These are phyloP conservation scores for Pseudogymnoascus sp. DNA, from an alignment of 2,329 filamentous ascomycete genomes.

Conservation along the genomic window DNA sequence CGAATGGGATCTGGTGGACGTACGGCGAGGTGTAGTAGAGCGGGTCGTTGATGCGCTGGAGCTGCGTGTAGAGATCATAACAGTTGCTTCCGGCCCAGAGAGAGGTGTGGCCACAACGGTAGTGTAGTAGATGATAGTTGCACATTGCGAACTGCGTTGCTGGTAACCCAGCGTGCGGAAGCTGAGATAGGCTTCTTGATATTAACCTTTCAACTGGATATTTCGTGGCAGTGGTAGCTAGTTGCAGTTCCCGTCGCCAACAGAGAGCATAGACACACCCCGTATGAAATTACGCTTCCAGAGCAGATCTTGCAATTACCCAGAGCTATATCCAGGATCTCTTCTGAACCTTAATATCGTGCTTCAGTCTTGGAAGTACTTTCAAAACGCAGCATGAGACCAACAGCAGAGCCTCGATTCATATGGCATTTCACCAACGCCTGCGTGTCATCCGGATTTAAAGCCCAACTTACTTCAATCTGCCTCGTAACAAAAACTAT, in stretches of 20 bases:
- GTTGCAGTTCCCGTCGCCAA: background rate
- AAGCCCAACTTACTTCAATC: background rate
- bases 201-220: background rate
- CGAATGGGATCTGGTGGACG: background rate
- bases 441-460: background rate
- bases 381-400: background rate
- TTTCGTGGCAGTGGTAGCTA: background rate
- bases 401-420: background rate
- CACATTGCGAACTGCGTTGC: slow-evolving; percentile 20
- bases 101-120: slow-evolving; percentile 22
- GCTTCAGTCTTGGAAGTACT: background rate
- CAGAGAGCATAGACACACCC: background rate
- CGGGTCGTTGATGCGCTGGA: slow-evolving; percentile 26
- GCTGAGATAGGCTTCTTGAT: background rate
- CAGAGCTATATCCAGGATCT: background rate
- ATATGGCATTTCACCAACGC: background rate
- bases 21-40: slow-evolving; percentile 6
- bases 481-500: background rate
- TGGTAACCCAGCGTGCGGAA: background rate
- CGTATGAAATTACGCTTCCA: background rate
- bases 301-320: background rate
- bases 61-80: slow-evolving; percentile 24
- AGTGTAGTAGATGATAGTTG: slow-evolving; percentile 21
- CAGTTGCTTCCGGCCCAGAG: slow-evolving; percentile 24
- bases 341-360: background rate